Evolutionary conservation across 164 flowering plant genomes (phyloP).

Genomic region (Magnolia changhungtana): DNA sequence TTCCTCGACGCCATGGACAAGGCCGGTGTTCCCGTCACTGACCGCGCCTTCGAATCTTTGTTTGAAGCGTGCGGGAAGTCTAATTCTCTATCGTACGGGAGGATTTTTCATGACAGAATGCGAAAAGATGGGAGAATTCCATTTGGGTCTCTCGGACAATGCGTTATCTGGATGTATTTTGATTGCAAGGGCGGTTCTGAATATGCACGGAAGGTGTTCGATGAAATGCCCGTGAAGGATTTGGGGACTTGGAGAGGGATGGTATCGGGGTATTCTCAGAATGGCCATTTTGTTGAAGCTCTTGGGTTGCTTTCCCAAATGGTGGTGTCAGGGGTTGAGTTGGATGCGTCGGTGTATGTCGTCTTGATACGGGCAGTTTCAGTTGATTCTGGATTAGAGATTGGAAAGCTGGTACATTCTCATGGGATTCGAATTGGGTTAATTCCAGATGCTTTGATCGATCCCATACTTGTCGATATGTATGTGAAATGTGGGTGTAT

Average conservation of each 20-base stretch:
- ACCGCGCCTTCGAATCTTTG: constrained; percentile 30
- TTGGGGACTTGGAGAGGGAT: constrained; percentile 32
- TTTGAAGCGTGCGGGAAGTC: constrained; percentile 30
- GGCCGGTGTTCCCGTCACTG: constrained; percentile 25
- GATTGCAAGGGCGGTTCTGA: constrained; percentile 30
- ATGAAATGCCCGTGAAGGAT: constrained; percentile 33
- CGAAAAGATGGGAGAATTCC: constrained; percentile 18
- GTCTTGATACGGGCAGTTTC: constrained; percentile 26
- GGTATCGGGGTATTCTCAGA: constrained; percentile 31
- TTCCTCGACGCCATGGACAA: constrained; percentile 40
- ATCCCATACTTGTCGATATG: constrained; percentile 33
- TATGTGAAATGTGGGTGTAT: constrained; percentile 42
- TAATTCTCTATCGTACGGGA: constrained; percentile 31
- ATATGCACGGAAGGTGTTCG: constrained; percentile 40
- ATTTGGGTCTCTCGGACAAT: constrained; percentile 29
- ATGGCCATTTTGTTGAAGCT: constrained; percentile 29
- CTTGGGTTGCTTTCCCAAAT: constrained; percentile 29
- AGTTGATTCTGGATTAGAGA: constrained; percentile 17
- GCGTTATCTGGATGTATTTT: constrained; percentile 32
- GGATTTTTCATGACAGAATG: constrained; percentile 24
- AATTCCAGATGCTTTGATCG: constrained; percentile 18
- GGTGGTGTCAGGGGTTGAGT: constrained; percentile 19
- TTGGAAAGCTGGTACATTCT: constrained; percentile 50
- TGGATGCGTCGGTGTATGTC: constrained; percentile 18
- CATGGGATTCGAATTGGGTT: constrained; percentile 31